phyloP scores from a whole-genome alignment of 495 filamentous ascomycete genomes.

The Letharia columbiana region DNA sequence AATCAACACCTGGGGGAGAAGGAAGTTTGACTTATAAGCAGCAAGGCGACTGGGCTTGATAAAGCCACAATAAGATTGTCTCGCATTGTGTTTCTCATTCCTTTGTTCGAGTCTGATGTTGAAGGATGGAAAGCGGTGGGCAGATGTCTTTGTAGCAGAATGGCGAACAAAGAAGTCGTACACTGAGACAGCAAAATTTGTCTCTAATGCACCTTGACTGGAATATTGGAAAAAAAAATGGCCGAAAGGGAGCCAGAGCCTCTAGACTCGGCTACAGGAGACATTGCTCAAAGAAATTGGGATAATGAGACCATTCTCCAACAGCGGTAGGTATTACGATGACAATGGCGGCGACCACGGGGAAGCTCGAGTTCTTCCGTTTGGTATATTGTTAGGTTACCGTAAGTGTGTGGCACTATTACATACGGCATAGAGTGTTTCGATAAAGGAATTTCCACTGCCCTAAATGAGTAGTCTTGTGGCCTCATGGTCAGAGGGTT shows the following conservation, averaged over 20 bases:
- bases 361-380: neutral
- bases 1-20: neutral
- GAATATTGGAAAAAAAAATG: neutral
- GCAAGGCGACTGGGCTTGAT: neutral
- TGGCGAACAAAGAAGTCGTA: neutral
- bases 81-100: neutral
- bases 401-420: too few relatives aligned
- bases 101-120: neutral
- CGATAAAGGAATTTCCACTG: neutral
- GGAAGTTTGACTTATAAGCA: neutral
- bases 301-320: neutral
- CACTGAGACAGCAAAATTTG: neutral
- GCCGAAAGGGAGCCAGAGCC: neutral
- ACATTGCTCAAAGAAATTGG: neutral
- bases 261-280: neutral
- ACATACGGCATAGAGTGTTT: neutral
- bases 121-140: neutral
- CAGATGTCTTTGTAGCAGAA: neutral
- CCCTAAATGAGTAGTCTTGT: neutral
- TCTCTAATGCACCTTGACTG: neutral
- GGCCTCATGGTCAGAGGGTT: neutral
- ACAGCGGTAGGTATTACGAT: neutral
- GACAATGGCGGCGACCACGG: neutral
- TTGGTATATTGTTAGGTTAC: neutral
- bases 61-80: neutral